Conservation (phyloP, 345 rosid species). For the Excoecaria cochinchinensis region DNA sequence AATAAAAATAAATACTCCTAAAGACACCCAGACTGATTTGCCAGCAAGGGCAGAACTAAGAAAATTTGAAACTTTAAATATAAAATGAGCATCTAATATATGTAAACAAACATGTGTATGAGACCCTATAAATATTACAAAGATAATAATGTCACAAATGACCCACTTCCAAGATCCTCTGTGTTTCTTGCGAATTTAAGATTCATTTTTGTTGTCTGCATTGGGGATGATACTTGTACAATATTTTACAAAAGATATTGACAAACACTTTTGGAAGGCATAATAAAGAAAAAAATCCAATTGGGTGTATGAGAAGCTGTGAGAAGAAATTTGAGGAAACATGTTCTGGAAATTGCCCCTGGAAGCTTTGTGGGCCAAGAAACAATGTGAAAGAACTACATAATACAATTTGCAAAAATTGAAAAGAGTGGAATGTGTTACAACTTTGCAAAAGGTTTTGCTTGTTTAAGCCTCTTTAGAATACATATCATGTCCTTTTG, state of each 20-base stretch:
- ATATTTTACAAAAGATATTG: background rate
- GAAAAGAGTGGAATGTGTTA: background rate
- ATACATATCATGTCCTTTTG: slow-evolving; percentile 15
- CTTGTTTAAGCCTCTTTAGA: background rate
- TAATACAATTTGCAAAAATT: background rate
- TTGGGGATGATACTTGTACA: background rate
- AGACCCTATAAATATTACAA: background rate
- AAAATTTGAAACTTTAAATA: background rate
- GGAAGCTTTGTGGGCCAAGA: background rate
- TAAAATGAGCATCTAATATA: background rate
- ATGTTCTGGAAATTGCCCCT: background rate
- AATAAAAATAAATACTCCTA: background rate
- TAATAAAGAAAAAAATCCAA: background rate
- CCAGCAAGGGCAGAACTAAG: background rate
- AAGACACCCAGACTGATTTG: background rate
- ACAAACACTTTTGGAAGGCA: background rate
- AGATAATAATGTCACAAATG: background rate
- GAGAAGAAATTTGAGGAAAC: background rate
- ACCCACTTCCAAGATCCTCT: background rate
- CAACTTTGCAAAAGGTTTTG: background rate
- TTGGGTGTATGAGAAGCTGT: background rate
- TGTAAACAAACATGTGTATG: background rate
- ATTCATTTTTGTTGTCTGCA: background rate
- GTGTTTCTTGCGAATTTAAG: background rate
- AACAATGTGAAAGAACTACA: background rate